Evolutionary conservation across 2,329 filamentous ascomycete species (phyloP).

Genomic region (Beauveria pseudobassiana): DNA sequence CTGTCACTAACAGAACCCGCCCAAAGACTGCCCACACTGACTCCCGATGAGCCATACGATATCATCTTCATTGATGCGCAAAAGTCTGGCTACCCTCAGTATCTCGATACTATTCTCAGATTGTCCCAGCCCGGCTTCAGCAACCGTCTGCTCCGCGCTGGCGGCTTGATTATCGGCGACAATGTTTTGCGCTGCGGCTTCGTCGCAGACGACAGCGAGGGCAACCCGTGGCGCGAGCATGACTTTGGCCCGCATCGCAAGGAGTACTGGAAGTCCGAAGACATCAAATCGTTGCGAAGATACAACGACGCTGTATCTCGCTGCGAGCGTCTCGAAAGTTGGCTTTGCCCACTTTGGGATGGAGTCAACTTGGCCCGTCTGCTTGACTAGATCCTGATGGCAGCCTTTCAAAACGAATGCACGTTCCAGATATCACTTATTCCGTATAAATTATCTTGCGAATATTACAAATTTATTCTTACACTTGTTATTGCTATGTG

Average conservation of each 20-base stretch:
- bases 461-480: too few relatives aligned
- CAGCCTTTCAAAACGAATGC: neutral
- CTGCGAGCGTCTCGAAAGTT: conserved; percentile 21
- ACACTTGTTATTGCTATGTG: too few relatives aligned
- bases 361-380: conserved; percentile 23
- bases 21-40: conserved; percentile 22
- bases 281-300: conserved; percentile 14
- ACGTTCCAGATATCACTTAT: neutral
- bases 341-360: conserved; percentile 26
- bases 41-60: conserved; percentile 33
- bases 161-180: conserved; percentile 39
- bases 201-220: conserved; percentile 25
- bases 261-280: conserved; percentile 15
- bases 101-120: conserved; percentile 32
- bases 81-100: conserved; percentile 36
- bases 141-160: conserved; percentile 31
- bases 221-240: neutral
- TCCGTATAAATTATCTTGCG: too few relatives aligned
- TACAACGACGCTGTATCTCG: conserved; percentile 17
- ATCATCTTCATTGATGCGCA: conserved; percentile 40
- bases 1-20: neutral
- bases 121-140: conserved; percentile 24
- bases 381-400: conserved; percentile 18
- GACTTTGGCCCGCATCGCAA: conserved; percentile 11
- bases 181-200: conserved; percentile 37